Conservation (phyloP, 2,329 filamentous ascomycete species). For the Fusarium verticillioides region DNA sequence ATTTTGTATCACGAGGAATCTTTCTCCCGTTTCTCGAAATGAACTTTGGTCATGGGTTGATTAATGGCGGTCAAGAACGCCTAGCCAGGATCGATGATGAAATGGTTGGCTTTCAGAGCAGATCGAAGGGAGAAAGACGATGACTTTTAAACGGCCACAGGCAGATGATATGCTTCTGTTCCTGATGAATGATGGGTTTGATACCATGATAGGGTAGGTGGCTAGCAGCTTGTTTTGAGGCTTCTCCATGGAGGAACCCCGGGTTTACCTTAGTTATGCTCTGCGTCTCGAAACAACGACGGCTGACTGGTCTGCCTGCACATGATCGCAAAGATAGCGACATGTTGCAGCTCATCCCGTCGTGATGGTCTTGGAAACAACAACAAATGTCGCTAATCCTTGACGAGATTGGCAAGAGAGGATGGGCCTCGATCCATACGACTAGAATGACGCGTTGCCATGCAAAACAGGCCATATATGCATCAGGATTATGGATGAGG, state of each 20-base stretch:
- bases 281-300: neutral
- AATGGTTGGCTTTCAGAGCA: neutral
- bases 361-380: neutral
- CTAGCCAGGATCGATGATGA: slow-evolving; percentile 12
- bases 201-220: neutral
- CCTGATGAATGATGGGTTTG: neutral
- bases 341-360: neutral
- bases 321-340: neutral
- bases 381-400: neutral
- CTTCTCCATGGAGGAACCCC: neutral
- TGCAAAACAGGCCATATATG: neutral
- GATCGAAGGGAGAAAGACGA: slow-evolving; percentile 5
- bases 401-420: neutral
- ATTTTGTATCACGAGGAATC: neutral
- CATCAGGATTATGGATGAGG: neutral
- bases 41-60: neutral
- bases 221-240: neutral
- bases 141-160: neutral
- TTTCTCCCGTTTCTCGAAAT: slow-evolving; percentile 1
- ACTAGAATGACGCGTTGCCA: neutral
- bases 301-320: slow-evolving; percentile 3
- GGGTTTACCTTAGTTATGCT: neutral
- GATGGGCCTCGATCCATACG: neutral
- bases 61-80: slow-evolving; percentile 33
- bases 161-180: neutral